Conservation (phyloP, 2,329 filamentous ascomycete species). For the Knoxdaviesia proteae region DNA sequence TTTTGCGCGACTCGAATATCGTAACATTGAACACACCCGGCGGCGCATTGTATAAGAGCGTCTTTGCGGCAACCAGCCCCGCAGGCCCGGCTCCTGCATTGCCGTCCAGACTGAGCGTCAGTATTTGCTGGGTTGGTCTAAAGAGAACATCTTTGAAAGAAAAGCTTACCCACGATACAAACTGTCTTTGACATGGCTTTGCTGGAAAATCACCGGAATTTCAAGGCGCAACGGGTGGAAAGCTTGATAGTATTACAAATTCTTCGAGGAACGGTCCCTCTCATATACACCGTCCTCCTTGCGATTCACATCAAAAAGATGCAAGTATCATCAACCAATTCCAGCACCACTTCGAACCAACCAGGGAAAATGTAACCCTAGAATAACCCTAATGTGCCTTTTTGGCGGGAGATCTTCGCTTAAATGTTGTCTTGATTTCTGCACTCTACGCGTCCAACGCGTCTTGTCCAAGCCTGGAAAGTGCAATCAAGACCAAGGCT, state of each 20-base stretch:
- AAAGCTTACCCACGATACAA: conserved; percentile 17
- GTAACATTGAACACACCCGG: conserved; percentile 40
- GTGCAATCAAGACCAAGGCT: neutral
- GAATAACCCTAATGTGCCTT: neutral
- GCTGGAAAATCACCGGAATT: too few species aligned
- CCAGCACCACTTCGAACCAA: too few species aligned
- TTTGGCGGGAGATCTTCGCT: neutral
- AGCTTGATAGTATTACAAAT: too few species aligned
- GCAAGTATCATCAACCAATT: too few species aligned
- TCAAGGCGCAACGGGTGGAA: too few species aligned
- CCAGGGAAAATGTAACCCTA: neutral
- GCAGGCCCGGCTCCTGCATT: conserved; percentile 43
- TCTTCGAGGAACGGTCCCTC: neutral
- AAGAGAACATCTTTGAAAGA: neutral
- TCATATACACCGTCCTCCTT: neutral
- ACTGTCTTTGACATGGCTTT: conserved; percentile 17
- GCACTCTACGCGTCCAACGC: neutral
- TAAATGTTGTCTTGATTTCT: neutral
- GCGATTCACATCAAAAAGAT: neutral
- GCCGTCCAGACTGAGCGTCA: conserved; percentile 1
- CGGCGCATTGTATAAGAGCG: conserved; percentile 39
- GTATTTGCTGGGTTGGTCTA: neutral
- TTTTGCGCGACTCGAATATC: conserved; percentile 43
- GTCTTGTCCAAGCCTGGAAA: neutral
- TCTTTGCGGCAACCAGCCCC: conserved; percentile 51